phyloP scores from a whole-genome alignment of 164 flowering plant genomes.

The Hamamelis virginiana region DNA sequence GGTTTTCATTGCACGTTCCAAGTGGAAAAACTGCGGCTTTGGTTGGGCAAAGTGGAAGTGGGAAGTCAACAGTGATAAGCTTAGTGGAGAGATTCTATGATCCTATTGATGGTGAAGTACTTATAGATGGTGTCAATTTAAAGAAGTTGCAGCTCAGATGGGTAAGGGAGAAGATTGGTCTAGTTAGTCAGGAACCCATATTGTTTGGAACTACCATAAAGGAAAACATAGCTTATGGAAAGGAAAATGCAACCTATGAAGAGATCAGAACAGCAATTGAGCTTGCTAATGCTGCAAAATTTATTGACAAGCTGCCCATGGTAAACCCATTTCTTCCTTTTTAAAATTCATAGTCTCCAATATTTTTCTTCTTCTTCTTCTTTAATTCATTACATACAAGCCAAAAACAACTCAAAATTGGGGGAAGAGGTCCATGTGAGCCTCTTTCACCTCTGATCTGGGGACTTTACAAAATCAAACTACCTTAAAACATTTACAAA shows the following conservation, averaged over 20 bases:
- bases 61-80: slow-evolving; percentile 22
- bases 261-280: slow-evolving; percentile 22
- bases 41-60: slow-evolving; percentile 27
- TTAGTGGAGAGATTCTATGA: slow-evolving; percentile 21
- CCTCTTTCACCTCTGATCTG: too few species aligned
- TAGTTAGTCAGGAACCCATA: slow-evolving; percentile 28
- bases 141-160: slow-evolving; percentile 17
- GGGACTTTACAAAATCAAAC: too few species aligned
- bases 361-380: too few species aligned
- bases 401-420: too few species aligned
- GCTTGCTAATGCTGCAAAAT: slow-evolving; percentile 26
- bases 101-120: slow-evolving; percentile 14
- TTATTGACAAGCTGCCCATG: slow-evolving; percentile 21
- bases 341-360: too few species aligned
- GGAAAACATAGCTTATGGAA: slow-evolving; percentile 26
- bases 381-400: too few species aligned
- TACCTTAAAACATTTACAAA: too few species aligned
- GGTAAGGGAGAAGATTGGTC: slow-evolving; percentile 27
- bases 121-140: slow-evolving; percentile 14
- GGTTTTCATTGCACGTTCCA: slow-evolving; percentile 12
- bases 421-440: too few species aligned
- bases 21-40: slow-evolving; percentile 19
- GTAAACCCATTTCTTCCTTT: too few species aligned
- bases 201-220: slow-evolving; percentile 19
- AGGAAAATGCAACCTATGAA: slow-evolving; percentile 22